phyloP scores from a whole-genome alignment of 768 basidiomycete genomes.

The Boletus tomentosulus region DNA sequence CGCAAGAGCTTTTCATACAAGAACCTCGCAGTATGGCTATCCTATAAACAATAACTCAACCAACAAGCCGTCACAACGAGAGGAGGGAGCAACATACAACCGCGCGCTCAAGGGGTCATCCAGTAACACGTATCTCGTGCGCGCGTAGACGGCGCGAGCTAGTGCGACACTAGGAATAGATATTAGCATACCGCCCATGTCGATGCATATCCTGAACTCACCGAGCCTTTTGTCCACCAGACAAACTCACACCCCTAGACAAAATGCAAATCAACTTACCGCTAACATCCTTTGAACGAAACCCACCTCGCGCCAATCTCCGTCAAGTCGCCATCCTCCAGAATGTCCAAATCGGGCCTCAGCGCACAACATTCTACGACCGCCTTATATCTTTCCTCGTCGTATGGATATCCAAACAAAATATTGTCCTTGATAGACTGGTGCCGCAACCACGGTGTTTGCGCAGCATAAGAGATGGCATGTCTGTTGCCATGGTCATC shows the following conservation, averaged over 20 bases:
- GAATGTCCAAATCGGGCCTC: constrained; percentile 69
- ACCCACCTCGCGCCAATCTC: constrained; percentile 70
- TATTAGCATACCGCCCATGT: constrained; percentile 2
- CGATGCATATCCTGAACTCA: constrained; percentile 22
- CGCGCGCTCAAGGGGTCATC: constrained; percentile 84
- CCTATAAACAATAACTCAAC: constrained; percentile 35
- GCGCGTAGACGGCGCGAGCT: constrained; percentile 77
- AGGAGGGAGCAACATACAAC: constrained; percentile 48
- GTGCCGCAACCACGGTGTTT: constrained; percentile 67
- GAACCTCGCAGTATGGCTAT: constrained; percentile 63
- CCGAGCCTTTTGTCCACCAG: constrained; percentile 82
- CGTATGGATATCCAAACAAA: constrained; percentile 65
- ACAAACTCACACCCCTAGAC: constrained; percentile 63
- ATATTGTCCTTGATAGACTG: constrained; percentile 80
- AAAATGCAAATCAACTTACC: background rate
- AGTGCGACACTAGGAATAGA: constrained; percentile 58
- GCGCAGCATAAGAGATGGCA: constrained; percentile 67
- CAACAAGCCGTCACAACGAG: background rate
- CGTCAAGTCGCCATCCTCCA: constrained; percentile 84
- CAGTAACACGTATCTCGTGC: constrained; percentile 64
- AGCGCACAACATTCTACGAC: constrained; percentile 87
- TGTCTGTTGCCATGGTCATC: constrained; percentile 61
- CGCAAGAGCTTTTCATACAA: constrained; percentile 60
- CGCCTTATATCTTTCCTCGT: constrained; percentile 67
- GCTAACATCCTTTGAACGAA: background rate